These are phyloP conservation scores for Carpinus fangiana DNA, from an alignment of 306 rosid genomes.

Conservation along the genomic window DNA sequence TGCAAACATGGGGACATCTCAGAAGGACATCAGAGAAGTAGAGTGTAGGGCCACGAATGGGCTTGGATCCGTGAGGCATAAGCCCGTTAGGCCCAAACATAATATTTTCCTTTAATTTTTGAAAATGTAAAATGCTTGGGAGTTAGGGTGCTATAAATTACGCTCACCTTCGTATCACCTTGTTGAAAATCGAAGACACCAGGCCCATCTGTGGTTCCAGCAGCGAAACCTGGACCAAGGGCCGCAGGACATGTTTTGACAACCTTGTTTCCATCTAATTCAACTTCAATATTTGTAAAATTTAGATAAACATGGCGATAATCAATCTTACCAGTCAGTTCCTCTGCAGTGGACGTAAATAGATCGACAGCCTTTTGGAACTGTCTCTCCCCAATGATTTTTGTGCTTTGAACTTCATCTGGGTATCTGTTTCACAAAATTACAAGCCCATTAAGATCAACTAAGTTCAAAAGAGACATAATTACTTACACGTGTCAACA, in stretches of 20 bases:
- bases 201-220: constrained; percentile 92
- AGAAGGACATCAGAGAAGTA: too few species aligned
- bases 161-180: constrained; percentile 67
- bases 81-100: too few species aligned
- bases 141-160: not conserved
- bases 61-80: too few species aligned
- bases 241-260: constrained; percentile 86
- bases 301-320: constrained; percentile 67
- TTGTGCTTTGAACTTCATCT: constrained; percentile 71
- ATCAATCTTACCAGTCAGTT: constrained; percentile 57
- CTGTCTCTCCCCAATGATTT: constrained; percentile 80
- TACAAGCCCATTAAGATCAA: not conserved
- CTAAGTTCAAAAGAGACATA: not conserved
- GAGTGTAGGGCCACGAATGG: too few species aligned
- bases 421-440: constrained; percentile 55
- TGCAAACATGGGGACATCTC: constrained; percentile 22
- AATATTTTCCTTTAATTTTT: too few species aligned
- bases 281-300: constrained; percentile 64
- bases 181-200: constrained; percentile 82
- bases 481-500: too few species aligned
- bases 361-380: constrained; percentile 55
- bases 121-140: too few species aligned
- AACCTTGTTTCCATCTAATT: constrained; percentile 38
- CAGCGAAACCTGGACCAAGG: constrained; percentile 92
- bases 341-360: constrained; percentile 52